Base-by-base conservation (phyloP, 176 grass and related monocot species). In the Hordeum marinum region DNA sequence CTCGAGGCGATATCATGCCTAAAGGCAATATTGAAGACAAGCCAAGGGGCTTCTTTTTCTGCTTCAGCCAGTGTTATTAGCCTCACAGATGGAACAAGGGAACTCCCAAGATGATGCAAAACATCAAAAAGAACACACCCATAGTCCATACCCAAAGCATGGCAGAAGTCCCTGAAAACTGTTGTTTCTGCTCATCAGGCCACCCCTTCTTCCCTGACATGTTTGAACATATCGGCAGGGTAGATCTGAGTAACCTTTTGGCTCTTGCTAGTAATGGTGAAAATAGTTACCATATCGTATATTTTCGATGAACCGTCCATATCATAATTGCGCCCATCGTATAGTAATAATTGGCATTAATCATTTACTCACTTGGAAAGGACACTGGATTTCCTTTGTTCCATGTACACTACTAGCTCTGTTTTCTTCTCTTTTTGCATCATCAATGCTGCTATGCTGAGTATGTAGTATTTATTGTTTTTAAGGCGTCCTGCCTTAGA, bases 31-130 rank as follows among this genome's bases (percentile, higher is more conserved):
- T 73, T 27, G 94, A 96, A 21, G 87, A 90, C 62, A 94, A 90
- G 82, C 83, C 86, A 61, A 90, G 84, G 77, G 88, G 90, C 35
- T 88, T 97, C 84, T 92, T 96, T 89, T 99, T 92, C 90, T 99
- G 97, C 88, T 99, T 96, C 80, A 92, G 92, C 57, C 92, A 96
- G 80, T 99, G 97, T 85, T 99, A 94, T 84, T 99, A 88, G 85
- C 36, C 24, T 17, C 77, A 84, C 50, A 62, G 65, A 46, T 66
- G 36, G 36, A 50, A 70, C 67, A 73, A 86, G 40, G 17, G 20
- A 79, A 20, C 59, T 79, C 20, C 26, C 18, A 14, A 66, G 81
- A 46, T 31, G 59, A 57, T 80, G 59, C 75, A 83, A 39, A 62
- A 80, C 73, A 52, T 65, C 63, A 20, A 61, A 61, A 75, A 39